phyloP scores from a whole-genome alignment of 139 green algal genomes.

The Picochlorum sp. region DNA sequence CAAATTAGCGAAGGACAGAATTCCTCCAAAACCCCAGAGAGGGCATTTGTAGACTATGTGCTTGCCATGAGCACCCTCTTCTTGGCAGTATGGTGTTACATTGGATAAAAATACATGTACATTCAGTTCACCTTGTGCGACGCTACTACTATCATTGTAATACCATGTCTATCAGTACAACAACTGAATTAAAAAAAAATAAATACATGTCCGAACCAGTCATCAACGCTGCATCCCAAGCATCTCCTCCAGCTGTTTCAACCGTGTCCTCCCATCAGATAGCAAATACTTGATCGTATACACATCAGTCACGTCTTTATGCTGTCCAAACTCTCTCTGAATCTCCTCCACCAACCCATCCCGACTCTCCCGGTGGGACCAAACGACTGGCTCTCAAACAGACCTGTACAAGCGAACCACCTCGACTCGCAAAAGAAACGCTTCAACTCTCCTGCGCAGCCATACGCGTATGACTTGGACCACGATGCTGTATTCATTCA shows the following conservation, averaged over 20 bases:
- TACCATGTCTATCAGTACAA: neutral
- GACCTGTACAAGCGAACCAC: conserved; percentile 25
- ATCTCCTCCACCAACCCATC: neutral
- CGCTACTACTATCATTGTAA: neutral
- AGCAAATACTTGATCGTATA: conserved; percentile 13
- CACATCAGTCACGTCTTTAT: neutral
- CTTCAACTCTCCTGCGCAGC: neutral
- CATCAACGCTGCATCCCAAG: conserved; percentile 13
- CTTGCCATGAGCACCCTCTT: conserved; percentile 59
- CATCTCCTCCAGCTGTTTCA: conserved; percentile 16
- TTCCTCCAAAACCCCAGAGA: conserved; percentile 39
- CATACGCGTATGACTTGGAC: neutral
- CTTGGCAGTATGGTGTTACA: conserved; percentile 63
- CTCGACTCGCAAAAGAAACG: conserved; percentile 22
- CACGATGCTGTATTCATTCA: neutral
- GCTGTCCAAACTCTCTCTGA: conserved; percentile 6
- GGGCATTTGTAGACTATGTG: conserved; percentile 73
- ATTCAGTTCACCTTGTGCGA: neutral
- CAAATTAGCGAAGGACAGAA: conserved; percentile 39
- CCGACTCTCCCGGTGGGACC: neutral
- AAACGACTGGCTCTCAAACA: conserved; percentile 2
- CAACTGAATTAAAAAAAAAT: neutral
- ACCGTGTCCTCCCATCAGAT: conserved; percentile 5
- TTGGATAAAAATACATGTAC: conserved; percentile 41
- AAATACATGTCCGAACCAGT: neutral